A percentile compares a stretch with the other conserved stretches of the same genome.
phyloP scores from a whole-genome alignment of 129 eudicot species.

The Ambrosia artemisiifolia region DNA sequence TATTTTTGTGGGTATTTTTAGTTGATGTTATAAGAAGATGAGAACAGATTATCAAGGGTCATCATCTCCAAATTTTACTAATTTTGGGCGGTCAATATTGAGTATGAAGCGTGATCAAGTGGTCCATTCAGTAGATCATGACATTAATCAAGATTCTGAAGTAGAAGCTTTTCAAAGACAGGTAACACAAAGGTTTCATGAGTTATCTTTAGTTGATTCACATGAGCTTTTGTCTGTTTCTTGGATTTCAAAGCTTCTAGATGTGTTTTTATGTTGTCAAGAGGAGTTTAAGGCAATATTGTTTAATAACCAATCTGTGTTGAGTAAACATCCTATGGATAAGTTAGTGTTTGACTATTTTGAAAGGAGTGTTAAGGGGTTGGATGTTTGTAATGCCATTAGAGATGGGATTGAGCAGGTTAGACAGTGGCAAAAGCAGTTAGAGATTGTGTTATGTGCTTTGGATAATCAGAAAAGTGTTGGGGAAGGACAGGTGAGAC shows the following conservation, averaged over 20 bases:
- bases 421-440: constrained; percentile 58
- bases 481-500: constrained; percentile 72
- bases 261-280: constrained; percentile 60
- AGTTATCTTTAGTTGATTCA: constrained; percentile 40
- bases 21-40: constrained; percentile 29
- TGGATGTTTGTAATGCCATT: constrained; percentile 76
- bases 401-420: constrained; percentile 73
- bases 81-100: constrained; percentile 51
- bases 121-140: constrained; percentile 59
- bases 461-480: constrained; percentile 51
- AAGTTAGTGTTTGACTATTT: constrained; percentile 46
- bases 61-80: constrained; percentile 29
- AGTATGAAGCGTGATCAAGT: constrained; percentile 54
- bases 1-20: background rate
- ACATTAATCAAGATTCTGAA: constrained; percentile 35
- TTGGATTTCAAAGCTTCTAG: constrained; percentile 65
- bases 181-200: constrained; percentile 48
- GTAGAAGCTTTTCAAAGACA: constrained; percentile 50
- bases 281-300: constrained; percentile 46
- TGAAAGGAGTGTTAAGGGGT: constrained; percentile 71
- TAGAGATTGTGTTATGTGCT: constrained; percentile 73
- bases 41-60: constrained; percentile 49
- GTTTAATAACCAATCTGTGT: constrained; percentile 27
- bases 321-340: constrained; percentile 49
- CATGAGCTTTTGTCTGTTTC: constrained; percentile 57